phyloP scores from a whole-genome alignment of 2,329 filamentous ascomycete species.

The Colletotrichum filicis region DNA sequence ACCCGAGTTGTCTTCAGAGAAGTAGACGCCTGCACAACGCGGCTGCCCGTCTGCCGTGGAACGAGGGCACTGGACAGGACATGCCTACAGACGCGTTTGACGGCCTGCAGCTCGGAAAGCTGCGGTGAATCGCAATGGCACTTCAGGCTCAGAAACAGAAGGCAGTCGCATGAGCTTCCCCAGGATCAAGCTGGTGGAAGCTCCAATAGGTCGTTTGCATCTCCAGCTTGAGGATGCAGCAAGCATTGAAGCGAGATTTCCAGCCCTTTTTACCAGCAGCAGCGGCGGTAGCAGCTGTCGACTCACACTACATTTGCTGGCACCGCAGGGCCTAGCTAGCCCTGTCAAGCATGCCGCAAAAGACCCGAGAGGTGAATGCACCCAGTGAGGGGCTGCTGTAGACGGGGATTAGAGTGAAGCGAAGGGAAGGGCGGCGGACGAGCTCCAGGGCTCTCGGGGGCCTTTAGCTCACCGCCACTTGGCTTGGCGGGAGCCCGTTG shows the following conservation, averaged over 20 bases:
- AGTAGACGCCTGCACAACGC: not conserved
- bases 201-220: not conserved
- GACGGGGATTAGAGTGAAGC: slow-evolving; percentile 20
- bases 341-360: slow-evolving; percentile 8
- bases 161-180: slow-evolving; percentile 26
- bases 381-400: not conserved
- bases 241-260: slow-evolving; percentile 25
- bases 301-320: not conserved
- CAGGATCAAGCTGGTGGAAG: slow-evolving; percentile 5
- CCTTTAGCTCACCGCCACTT: slow-evolving; percentile 34
- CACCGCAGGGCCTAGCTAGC: not conserved
- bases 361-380: slow-evolving; percentile 3
- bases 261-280: slow-evolving; percentile 13
- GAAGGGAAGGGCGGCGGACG: not conserved
- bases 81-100: not conserved
- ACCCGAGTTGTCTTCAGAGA: not conserved
- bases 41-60: slow-evolving; percentile 1
- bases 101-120: slow-evolving; percentile 1
- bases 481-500: slow-evolving; percentile 25
- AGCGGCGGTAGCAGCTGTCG: not conserved
- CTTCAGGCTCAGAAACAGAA: slow-evolving; percentile 28
- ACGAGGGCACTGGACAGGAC: not conserved
- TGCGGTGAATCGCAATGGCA: not conserved
- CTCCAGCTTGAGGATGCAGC: slow-evolving; percentile 10
- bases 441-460: slow-evolving; percentile 14